Evolutionary conservation across 2,329 filamentous ascomycete genomes (phyloP), one percentile per base, ranked within the genome.

Genomic region (Penicillium sp.): DNA sequence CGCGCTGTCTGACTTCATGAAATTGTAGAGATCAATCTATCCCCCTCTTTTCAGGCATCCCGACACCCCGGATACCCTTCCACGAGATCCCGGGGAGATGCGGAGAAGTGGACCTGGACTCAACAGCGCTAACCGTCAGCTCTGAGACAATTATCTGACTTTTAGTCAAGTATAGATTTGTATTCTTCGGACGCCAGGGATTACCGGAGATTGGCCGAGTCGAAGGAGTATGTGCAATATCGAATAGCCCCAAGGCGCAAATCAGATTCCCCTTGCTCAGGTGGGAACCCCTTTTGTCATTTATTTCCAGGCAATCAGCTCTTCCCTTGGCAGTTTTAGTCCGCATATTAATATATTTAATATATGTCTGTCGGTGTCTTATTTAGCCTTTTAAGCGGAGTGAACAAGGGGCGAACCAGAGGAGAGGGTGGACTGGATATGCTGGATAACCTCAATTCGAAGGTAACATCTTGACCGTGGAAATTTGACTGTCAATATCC

Each of bases 61-160:
- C 27, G 17, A 7, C 6, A 19, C 19, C 17, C 27, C 19, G 19
- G 10, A 7, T 23, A 23, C 17, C 21, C 9, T 31, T 19, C 5
- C 19, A 17, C 19, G 19, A 47, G 12, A 48, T 23, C 29, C 44
- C n/a, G 27, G 44, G 44, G 44, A 23, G 21, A 33, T 33, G 27
- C 19, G 44, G 44, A 48, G 44, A 48, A 48, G 44, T 48, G 44
- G 44, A 15, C 13, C 44, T 48, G 29, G 2, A 33, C 44, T 21
- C n/a, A 45, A n/a, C 27, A 4, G 27, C 43, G 43, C 27, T 17
- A 42, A 9, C 38, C 10, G 21, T 38, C 23, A 9, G 21, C 19
- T 42, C 39, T 7, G 39, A 42, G 21, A 25, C 4, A 42, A 4
- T 41, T 21, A 3, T 19, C n/a, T 15, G 7, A 15, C 21, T 17